Evolutionary conservation across 345 rosid species (phyloP), one percentile per base, ranked within the genome.

Genomic region (Linum trigynum): DNA sequence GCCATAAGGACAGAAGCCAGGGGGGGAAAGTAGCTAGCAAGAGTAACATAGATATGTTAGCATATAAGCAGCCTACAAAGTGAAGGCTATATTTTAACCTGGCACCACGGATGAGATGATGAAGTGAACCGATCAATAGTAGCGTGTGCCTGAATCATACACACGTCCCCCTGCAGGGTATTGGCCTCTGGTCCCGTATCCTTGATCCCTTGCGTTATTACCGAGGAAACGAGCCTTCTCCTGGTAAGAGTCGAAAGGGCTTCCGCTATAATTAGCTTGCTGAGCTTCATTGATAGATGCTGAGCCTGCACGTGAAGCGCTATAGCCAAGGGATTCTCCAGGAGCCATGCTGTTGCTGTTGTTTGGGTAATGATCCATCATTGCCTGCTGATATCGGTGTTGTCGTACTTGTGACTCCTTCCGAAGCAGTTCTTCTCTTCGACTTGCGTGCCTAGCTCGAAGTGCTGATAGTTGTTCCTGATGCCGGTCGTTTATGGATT

Each of bases 391-490:
- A 72, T 81, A 88, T 66, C 82, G 83, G 36, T 83, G 87, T 69
- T 81, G 96, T 4, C 90, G 72, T 16, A 78, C 78, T 55, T 70
- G 82, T 55, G 83, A 86, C 74, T 86, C 97, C 65, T 85, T 86
- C 57, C 74, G 77, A 39, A 88, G 84, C 71, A 85, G 72, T 62
- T 86, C 97, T 40, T 86, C 96, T 74, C 90, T 85, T 15, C 72
- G 89, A 71, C 72, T 77, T n/a, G 86, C 78, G 59, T 86, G 91
- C 3, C 82, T 75, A 35, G 83, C 78, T 72, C 94, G 79, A 38
- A 91, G 82, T 36, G 83, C 82, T 65, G 79, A 73, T 61, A 91
- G 78, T 67, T 86, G 85, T 68, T 88, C 92, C 76, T 81, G 84
- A 57, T 86, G 82, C 70, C 77, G 89, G 62, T 80, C 69, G 71